Conservation (phyloP, 2,329 filamentous ascomycete species). For the Exophiala spinifera region DNA sequence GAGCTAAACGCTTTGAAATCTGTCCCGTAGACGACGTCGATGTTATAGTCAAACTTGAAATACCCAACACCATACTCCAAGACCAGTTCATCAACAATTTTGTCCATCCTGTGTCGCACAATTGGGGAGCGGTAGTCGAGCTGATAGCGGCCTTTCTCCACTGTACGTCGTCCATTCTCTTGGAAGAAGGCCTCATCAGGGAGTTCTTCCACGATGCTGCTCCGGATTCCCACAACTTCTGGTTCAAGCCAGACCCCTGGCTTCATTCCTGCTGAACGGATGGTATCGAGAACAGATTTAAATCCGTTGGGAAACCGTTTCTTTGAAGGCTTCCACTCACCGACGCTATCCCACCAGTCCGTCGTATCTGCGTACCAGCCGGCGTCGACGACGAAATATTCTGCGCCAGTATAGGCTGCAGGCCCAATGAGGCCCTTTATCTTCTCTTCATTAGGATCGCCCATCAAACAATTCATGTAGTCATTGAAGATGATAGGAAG, state of each 20-base stretch:
- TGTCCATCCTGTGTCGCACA: slow-evolving; percentile 29
- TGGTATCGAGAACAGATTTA: slow-evolving; percentile 28
- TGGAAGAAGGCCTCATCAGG: slow-evolving; percentile 37
- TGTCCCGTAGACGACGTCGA: slow-evolving; percentile 37
- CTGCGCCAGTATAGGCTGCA: slow-evolving; percentile 34
- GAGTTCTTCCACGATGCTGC: slow-evolving; percentile 28
- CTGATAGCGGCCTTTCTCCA: slow-evolving; percentile 36
- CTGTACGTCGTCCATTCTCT: slow-evolving; percentile 31
- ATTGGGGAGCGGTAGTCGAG: slow-evolving; percentile 35
- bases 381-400: slow-evolving; percentile 39
- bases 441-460: slow-evolving; percentile 37
- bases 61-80: slow-evolving; percentile 33
- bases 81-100: slow-evolving; percentile 30
- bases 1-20: slow-evolving; percentile 28
- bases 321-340: slow-evolving; percentile 35
- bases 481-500: slow-evolving; percentile 40
- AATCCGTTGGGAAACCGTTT: slow-evolving; percentile 36
- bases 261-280: slow-evolving; percentile 29
- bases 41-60: slow-evolving; percentile 42
- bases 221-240: slow-evolving; percentile 37
- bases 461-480: slow-evolving; percentile 43
- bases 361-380: slow-evolving; percentile 40
- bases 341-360: slow-evolving; percentile 40
- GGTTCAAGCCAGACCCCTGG: slow-evolving; percentile 39
- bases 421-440: slow-evolving; percentile 34